Conservation (phyloP, 352 stramenopile species). For the Pythium chondricola region DNA sequence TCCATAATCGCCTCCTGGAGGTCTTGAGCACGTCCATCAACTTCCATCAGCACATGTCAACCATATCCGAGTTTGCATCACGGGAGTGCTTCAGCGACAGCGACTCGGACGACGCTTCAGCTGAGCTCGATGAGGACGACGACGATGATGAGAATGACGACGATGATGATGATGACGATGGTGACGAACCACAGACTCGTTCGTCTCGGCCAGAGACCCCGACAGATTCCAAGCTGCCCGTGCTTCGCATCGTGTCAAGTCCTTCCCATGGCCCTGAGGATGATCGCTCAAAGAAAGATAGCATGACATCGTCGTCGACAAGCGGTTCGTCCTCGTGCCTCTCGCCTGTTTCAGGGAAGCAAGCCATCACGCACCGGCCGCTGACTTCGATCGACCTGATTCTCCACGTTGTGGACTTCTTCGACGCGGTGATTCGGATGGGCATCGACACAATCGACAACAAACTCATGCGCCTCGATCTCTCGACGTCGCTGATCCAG, state of each 20-base stretch:
- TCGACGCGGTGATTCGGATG: conserved; percentile 57
- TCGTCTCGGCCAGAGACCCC: neutral
- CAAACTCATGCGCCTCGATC: conserved; percentile 40
- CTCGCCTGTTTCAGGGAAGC: conserved; percentile 41
- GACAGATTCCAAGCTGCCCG: neutral
- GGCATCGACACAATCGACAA: conserved; percentile 55
- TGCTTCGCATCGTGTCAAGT: conserved; percentile 1
- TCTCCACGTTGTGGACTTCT: conserved; percentile 55
- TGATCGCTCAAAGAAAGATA: conserved; percentile 14
- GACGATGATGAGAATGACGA: conserved; percentile 26
- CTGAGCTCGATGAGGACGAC: conserved; percentile 23
- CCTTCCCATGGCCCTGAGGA: conserved; percentile 15
- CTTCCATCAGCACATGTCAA: conserved; percentile 70
- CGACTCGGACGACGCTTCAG: conserved; percentile 58
- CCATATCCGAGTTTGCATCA: conserved; percentile 64
- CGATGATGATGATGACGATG: conserved; percentile 5
- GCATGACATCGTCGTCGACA: conserved; percentile 6
- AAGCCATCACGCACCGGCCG: conserved; percentile 53
- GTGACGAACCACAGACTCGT: conserved; percentile 8
- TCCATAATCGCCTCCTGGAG: conserved; percentile 49
- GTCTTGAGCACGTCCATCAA: conserved; percentile 66
- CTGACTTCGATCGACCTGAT: conserved; percentile 59
- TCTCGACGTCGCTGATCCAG: conserved; percentile 52
- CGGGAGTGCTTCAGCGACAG: conserved; percentile 74
- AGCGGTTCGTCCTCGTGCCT: conserved; percentile 16